Evolutionary conservation across 176 grass and related monocot species (phyloP).

Genomic region (Bolboschoenus planiculmis): DNA sequence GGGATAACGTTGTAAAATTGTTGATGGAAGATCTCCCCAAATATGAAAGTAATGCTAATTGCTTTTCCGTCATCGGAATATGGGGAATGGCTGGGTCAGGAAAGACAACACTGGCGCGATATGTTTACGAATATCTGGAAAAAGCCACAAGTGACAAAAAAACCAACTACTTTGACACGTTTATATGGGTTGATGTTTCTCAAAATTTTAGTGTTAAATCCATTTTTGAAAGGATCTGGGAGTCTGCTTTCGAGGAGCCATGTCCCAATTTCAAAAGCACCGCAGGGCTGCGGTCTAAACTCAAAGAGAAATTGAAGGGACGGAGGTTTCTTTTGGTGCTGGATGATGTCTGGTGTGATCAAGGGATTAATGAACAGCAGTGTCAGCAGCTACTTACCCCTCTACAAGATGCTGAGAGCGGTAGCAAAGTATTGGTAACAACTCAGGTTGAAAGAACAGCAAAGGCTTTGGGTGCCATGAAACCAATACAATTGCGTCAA

Average conservation of each 20-base stretch:
- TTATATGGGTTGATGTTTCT: slow-evolving; percentile 29
- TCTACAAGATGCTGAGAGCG: background rate
- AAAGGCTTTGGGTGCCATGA: background rate
- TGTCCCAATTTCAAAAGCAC: background rate
- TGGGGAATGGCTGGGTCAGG: slow-evolving; percentile 27
- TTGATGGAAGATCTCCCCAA: background rate
- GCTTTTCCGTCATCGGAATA: slow-evolving; percentile 29
- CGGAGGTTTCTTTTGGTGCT: slow-evolving; percentile 11
- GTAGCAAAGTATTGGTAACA: slow-evolving; percentile 30
- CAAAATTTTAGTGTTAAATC: background rate
- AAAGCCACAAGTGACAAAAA: no score
- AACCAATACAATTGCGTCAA: background rate
- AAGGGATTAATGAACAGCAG: background rate
- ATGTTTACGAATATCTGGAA: slow-evolving; percentile 8
- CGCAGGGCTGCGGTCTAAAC: background rate
- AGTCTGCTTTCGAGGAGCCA: background rate
- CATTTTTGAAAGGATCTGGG: slow-evolving; percentile 12
- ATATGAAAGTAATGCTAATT: background rate
- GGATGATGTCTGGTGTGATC: background rate
- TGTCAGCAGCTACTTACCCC: background rate
- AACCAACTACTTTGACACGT: background rate
- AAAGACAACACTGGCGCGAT: slow-evolving; percentile 39
- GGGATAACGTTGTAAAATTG: background rate
- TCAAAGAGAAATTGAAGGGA: background rate
- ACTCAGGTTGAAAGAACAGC: background rate